Percentiles rank a stretch among this genome's conserved stretches.
Conservation (phyloP, 2,329 filamentous ascomycete species). For the Epichloe sibirici region DNA sequence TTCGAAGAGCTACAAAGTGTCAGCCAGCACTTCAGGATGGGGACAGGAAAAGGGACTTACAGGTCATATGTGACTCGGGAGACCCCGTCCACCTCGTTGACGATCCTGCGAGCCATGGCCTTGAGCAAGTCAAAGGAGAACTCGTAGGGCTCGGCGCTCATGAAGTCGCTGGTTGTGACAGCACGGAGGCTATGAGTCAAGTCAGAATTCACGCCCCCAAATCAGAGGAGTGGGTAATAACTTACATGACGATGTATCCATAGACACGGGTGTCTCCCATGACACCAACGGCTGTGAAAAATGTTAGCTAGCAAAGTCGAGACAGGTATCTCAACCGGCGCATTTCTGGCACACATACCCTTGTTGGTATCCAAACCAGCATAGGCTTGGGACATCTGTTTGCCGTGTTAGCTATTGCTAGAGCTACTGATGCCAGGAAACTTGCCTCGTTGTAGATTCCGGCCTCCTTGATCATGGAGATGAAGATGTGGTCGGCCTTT, state of each 20-base stretch:
- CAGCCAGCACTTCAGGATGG: background rate
- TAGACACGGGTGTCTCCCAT: conserved; percentile 18
- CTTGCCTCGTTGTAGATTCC: conserved; percentile 54
- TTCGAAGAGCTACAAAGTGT: conserved; percentile 32
- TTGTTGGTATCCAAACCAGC: conserved; percentile 15
- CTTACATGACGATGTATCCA: conserved; percentile 18
- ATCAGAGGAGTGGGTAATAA: background rate
- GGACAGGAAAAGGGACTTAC: conserved; percentile 14
- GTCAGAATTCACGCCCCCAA: background rate
- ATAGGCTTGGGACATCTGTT: conserved; percentile 16
- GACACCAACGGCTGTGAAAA: conserved; percentile 6
- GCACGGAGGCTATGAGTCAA: conserved; percentile 2
- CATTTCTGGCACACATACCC: conserved; percentile 3
- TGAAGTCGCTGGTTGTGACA: conserved; percentile 7
- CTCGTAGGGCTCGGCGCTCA: conserved; percentile 60
- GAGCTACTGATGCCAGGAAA: background rate
- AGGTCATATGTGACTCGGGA: conserved; percentile 55
- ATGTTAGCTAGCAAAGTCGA: background rate
- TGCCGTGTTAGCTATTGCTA: conserved; percentile 5
- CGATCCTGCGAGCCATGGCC: background rate
- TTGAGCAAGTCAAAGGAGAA: conserved; percentile 55
- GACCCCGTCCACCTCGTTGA: conserved; percentile 54
- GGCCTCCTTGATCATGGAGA: conserved; percentile 58
- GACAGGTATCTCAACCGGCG: background rate
- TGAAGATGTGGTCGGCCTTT: conserved; percentile 69